Conservation (phyloP, 768 basidiomycete genomes). For the Tylopilus sp. region DNA sequence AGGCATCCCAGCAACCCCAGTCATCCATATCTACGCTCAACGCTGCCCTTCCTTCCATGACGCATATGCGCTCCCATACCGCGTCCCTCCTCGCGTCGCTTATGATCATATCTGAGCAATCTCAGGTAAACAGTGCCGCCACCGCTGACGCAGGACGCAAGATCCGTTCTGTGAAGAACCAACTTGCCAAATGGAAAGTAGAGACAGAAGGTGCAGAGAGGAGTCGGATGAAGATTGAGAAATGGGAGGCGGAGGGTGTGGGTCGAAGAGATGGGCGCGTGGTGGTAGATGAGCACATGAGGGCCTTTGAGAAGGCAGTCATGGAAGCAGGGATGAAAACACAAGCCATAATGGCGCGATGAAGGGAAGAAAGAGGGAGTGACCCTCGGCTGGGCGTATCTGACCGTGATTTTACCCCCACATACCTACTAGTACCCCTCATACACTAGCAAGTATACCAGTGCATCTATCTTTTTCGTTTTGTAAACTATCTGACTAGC, state of each 20-base stretch:
- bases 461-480: conserved; percentile 17
- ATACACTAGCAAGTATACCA: conserved; percentile 18
- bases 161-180: conserved; percentile 82
- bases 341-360: conserved; percentile 78
- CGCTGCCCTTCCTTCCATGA: conserved; percentile 55
- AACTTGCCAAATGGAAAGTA: conserved; percentile 71
- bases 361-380: conserved; percentile 21
- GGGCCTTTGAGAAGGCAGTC: conserved; percentile 70
- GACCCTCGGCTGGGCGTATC: background rate
- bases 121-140: conserved; percentile 83
- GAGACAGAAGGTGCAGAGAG: conserved; percentile 86
- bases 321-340: conserved; percentile 73
- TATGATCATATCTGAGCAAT: conserved; percentile 77
- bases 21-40: conserved; percentile 30
- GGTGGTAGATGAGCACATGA: conserved; percentile 75
- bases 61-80: conserved; percentile 70
- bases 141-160: conserved; percentile 84
- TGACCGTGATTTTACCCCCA: conserved; percentile 8
- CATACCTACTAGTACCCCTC: conserved; percentile 7
- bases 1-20: conserved; percentile 16
- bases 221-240: conserved; percentile 70
- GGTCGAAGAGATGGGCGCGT: conserved; percentile 54
- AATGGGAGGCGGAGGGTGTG: conserved; percentile 66
- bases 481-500: conserved; percentile 14
- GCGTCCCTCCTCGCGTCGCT: conserved; percentile 72